Evolutionary conservation across 2,329 filamentous ascomycete genomes (phyloP), one percentile per base, ranked within the genome.

Genomic region (Penicillium fuscoglaucum): DNA sequence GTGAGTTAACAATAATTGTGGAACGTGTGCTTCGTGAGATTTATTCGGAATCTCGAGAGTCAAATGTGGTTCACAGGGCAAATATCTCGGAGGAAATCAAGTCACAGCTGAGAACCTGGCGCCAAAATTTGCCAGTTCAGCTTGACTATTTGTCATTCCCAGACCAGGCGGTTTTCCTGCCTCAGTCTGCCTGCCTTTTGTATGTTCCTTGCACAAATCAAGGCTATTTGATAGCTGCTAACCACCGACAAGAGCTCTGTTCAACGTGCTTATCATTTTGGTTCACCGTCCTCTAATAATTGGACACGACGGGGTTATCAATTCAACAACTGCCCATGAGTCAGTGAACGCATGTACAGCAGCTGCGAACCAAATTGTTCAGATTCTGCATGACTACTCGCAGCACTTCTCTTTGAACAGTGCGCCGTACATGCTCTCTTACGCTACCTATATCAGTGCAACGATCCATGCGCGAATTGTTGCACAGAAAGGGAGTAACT

Each of bases 391-490:
- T 15, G 66, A 69, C 19, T 80, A 79, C 52, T 70, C 73, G 21
- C 68, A 71, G n/a, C 70, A 72, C 0, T 78, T 79, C 43, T 76
- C 74, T 2, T 68, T 80, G 3, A 73, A 73, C 0, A 72, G 73
- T 1, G 78, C 76, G 0, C 78, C 77, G 0, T 79, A 78, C 62
- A 66, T 79, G 13, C 78, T 85, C 2, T 82, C 80, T 0, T 85
- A 85, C 61, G 81, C 83, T 0, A 83, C 80, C 0, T 85, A 84
- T 55, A 81, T 84, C 4, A 78, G 78, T 17, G 81, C 80, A 0
- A 84, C 81, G 0, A 82, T 84, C 12, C 80, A 83, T 54, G 79
- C 77, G 0, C 79, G 82, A 1, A 80, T 81, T 24, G 81, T 82
- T 9, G 73, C 73, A 5, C 68, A 69, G 29, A 65, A 60, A 39